phyloP scores from a whole-genome alignment of 2,329 filamentous ascomycete genomes.

The Neocatenulostroma microsporum region DNA sequence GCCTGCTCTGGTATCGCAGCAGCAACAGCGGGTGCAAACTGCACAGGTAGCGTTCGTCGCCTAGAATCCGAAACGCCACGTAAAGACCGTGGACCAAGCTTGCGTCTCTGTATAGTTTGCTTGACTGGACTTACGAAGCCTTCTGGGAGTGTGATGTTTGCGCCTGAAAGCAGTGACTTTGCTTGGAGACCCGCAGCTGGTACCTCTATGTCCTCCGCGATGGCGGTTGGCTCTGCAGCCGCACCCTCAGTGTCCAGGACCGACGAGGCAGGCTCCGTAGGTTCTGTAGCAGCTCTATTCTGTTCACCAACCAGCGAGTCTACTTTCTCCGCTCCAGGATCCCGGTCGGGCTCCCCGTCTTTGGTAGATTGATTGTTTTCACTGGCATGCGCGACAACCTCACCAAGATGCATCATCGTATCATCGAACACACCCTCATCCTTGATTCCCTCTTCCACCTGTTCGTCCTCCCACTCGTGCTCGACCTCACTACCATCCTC shows the following conservation, averaged over 20 bases:
- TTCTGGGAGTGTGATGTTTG: constrained; percentile 17
- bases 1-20: neutral
- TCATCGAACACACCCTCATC: constrained; percentile 8
- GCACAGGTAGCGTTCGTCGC: constrained; percentile 22
- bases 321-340: too few species aligned
- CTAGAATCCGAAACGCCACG: constrained; percentile 4
- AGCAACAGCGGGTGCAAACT: constrained; percentile 1
- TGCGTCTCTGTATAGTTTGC: constrained; percentile 12
- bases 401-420: constrained; percentile 15
- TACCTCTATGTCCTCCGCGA: too few species aligned
- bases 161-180: too few species aligned
- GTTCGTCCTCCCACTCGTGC: constrained; percentile 18
- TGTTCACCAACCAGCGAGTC: too few species aligned
- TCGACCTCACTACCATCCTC: constrained; percentile 9
- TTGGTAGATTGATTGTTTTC: too few species aligned
- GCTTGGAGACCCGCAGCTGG: too few species aligned
- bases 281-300: too few species aligned
- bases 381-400: constrained; percentile 7
- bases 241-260: too few species aligned
- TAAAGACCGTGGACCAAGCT: constrained; percentile 3
- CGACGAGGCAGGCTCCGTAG: too few species aligned
- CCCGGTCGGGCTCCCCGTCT: too few species aligned
- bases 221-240: too few species aligned
- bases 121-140: constrained; percentile 26
- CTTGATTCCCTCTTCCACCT: constrained; percentile 15